Percentiles rank a stretch among this genome's conserved stretches.
Conservation (phyloP, 2,329 filamentous ascomycete species). For the Lasiodiplodia sp. region DNA sequence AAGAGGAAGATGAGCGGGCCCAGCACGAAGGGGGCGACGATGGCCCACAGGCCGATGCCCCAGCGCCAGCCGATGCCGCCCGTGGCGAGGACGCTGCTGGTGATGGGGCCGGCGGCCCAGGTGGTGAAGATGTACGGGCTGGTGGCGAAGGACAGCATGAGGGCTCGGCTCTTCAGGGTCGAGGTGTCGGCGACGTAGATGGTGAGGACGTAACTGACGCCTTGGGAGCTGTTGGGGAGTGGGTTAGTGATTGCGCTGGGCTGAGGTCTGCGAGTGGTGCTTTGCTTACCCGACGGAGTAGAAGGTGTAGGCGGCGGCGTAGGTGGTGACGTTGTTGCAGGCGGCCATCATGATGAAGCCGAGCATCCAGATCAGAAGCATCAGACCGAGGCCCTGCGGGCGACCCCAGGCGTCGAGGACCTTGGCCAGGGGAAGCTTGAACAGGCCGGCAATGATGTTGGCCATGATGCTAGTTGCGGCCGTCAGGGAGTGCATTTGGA, state of each 20-base stretch:
- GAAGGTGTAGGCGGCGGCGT: slow-evolving; percentile 66
- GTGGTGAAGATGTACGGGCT: slow-evolving; percentile 44
- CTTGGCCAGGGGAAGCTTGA: slow-evolving; percentile 71
- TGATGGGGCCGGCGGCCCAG: slow-evolving; percentile 41
- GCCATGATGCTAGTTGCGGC: slow-evolving; percentile 64
- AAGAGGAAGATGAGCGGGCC: slow-evolving; percentile 68
- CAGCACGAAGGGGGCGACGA: slow-evolving; percentile 69
- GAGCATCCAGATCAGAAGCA: slow-evolving; percentile 58
- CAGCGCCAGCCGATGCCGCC: slow-evolving; percentile 65
- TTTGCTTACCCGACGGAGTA: slow-evolving; percentile 48
- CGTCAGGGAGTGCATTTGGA: slow-evolving; percentile 61
- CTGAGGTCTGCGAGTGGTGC: background rate
- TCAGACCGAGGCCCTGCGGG: slow-evolving; percentile 66
- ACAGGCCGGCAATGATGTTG: slow-evolving; percentile 63
- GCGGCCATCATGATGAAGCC: slow-evolving; percentile 68
- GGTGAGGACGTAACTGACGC: slow-evolving; percentile 64
- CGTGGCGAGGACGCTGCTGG: slow-evolving; percentile 52
- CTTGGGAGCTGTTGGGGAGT: slow-evolving; percentile 49
- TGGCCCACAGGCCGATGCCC: slow-evolving; percentile 71
- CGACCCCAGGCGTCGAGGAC: slow-evolving; percentile 72
- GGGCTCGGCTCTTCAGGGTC: slow-evolving; percentile 67
- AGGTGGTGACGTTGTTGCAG: slow-evolving; percentile 63
- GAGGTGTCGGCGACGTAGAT: slow-evolving; percentile 75
- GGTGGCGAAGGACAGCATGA: slow-evolving; percentile 63
- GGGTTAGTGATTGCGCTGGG: background rate